phyloP scores from a whole-genome alignment of 2,329 filamentous ascomycete species.

The Malbranchea cinnamomea region DNA sequence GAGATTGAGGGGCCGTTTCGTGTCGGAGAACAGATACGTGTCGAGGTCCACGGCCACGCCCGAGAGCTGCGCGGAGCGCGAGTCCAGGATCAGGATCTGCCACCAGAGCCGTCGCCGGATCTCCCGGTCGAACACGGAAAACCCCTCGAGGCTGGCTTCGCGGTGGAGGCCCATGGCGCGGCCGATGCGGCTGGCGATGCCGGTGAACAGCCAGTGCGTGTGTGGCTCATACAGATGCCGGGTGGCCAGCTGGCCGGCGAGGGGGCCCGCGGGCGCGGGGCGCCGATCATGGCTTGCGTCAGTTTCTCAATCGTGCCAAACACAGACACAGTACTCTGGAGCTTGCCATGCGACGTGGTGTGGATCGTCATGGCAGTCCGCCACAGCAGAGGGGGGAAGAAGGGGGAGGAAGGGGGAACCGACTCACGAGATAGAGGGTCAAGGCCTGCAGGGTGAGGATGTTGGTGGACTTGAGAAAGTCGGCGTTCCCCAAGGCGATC shows the following conservation, averaged over 20 bases:
- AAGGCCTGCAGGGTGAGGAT: slow-evolving; percentile 36
- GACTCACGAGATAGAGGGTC: slow-evolving; percentile 38
- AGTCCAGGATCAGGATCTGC: slow-evolving; percentile 54
- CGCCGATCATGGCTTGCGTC: neutral
- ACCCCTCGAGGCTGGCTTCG: slow-evolving; percentile 37
- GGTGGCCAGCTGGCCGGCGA: slow-evolving; percentile 32
- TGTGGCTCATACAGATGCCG: slow-evolving; percentile 4
- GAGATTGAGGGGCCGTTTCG: slow-evolving; percentile 26
- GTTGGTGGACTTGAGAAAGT: slow-evolving; percentile 28
- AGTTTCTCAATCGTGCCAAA: slow-evolving; percentile 14
- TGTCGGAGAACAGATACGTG: slow-evolving; percentile 31
- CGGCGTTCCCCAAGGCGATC: slow-evolving; percentile 31
- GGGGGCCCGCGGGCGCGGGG: no score
- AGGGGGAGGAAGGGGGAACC: no score
- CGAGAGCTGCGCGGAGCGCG: slow-evolving; percentile 52
- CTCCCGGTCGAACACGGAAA: slow-evolving; percentile 45
- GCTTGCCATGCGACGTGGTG: no score
- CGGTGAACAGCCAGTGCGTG: slow-evolving; percentile 29
- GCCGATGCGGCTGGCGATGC: slow-evolving; percentile 51
- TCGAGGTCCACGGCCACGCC: slow-evolving; percentile 33
- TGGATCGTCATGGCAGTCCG: slow-evolving; percentile 1
- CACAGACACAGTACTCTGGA: no score
- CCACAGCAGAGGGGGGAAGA: neutral
- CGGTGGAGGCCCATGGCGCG: slow-evolving; percentile 54
- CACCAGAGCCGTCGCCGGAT: slow-evolving; percentile 61